Evolutionary conservation across 2,329 filamentous ascomycete genomes (phyloP), one percentile per base, ranked within the genome.

Genomic region (Geoglossum cookeanum): DNA sequence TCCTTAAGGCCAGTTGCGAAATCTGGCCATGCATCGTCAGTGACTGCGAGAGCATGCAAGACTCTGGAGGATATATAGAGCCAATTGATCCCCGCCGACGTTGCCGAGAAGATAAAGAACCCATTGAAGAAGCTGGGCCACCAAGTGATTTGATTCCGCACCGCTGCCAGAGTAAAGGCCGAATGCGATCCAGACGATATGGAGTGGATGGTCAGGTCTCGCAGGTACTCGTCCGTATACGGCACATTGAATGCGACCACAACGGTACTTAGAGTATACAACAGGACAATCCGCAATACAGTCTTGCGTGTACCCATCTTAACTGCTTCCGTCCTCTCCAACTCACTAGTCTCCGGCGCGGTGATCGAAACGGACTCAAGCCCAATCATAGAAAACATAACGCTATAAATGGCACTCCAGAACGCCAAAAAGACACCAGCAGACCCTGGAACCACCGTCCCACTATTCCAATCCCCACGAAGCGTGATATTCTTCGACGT

Each of bases 301-400:
- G 72, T 68, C 61, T 73, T 74, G 54, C 71, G 65, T 3, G 68
- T 71, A 1, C 71, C 71, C 49, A 74, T 67, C 59, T 73, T 74
- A 63, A 75, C 69, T 0, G 68, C 70, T 60, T 74, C 69, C 30
- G 70, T 67, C 30, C 65, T 68, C 45, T 68, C 67, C 4, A 72
- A 65, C 55, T 69, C 65, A 57, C 67, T 68, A 61, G 69, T 72
- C 60, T 74, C 72, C 1, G 72, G 68, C 17, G 71, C 71, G 3
- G 71, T 72, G 29, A 72, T 68, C 4, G 70, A 68, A 22, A 73
- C 69, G 27, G 69, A 69, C 51, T 73, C 70, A 61, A 72, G 71
- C 1, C 71, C 71, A 22, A 71, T 67, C 54, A 74, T 67, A 1
- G 69, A 70, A 61, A 74, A 73, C n/a, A 73, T 65, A 7, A 68